Evolutionary conservation across 805 yeast species (phyloP), one percentile per base, ranked within the genome.

Genomic region (Nakazawaea holstii): DNA sequence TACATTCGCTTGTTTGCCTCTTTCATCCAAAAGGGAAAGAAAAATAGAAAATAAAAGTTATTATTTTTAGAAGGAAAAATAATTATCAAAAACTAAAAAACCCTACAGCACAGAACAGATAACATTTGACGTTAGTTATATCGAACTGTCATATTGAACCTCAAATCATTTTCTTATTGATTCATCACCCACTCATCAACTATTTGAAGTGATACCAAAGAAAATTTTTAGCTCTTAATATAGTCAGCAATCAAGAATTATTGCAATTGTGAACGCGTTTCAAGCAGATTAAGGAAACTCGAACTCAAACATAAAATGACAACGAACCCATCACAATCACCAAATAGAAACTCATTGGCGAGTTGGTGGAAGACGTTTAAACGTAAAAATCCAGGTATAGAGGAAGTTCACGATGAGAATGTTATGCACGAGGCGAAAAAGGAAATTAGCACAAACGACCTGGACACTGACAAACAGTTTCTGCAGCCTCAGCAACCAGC

Each of bases 351-450:
- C 17, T 55, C 64, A 6, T 46, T 62, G 37, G 50, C 62, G 7
- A 52, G 52, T 41, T 60, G 65, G 67, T 61, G 65, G 66, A 62
- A 61, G 48, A 57, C 53, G 26, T 49, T 61, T 43, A 59, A 49
- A 28, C 55, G 15, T 55, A 57, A 45, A 49, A 43, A 43, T 24
- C 51, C 47, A 10, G 35, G 35, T 13, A 32, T 39, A 10, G 43
- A 33, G 10, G 41, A 41, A 8, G 36, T 20, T 9, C 39, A 40
- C 24, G 29, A 41, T 41, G 37, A 28, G 4, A 31, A 15, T 36
- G 36, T 13, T 14, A 9, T 33, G 36, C 6, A 33, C 17, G 36
- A 17, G 17, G 17, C 9, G 8, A 33, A 8, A 13, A 33, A 30
- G 32, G n/a, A 30, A 3, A 3, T 6, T 3, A 20, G 24, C 13